Evolutionary conservation across 2,329 filamentous ascomycete species (phyloP).

Genomic region (Thermomyces lanuginosus): DNA sequence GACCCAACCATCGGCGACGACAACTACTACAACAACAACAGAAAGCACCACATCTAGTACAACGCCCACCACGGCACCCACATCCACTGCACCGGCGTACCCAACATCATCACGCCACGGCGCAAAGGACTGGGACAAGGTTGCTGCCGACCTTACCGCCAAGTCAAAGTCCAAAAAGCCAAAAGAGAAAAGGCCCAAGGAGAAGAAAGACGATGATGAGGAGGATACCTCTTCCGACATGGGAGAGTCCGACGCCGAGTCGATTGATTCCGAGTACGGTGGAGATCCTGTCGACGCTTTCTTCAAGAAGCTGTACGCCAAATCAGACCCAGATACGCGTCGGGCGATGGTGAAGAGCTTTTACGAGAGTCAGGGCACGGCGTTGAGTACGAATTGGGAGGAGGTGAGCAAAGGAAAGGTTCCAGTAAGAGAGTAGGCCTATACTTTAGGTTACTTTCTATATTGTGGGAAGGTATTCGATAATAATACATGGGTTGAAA

Average conservation of each 20-base stretch:
- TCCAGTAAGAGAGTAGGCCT: constrained; percentile 21
- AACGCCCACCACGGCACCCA: constrained; percentile 8
- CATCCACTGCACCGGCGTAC: constrained; percentile 43
- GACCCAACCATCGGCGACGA: constrained; percentile 7
- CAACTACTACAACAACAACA: constrained; percentile 3
- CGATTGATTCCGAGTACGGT: constrained; percentile 28
- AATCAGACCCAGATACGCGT: constrained; percentile 59
- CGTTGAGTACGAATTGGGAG: constrained; percentile 79
- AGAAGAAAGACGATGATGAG: constrained; percentile 14
- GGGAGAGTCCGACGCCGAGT: constrained; percentile 38
- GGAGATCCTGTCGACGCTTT: constrained; percentile 58
- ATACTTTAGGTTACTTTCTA: not conserved
- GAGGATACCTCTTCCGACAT: too few relatives aligned
- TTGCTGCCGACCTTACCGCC: constrained; percentile 38
- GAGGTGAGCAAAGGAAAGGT: constrained; percentile 61
- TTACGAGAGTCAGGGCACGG: constrained; percentile 81
- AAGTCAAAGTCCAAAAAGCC: constrained; percentile 20
- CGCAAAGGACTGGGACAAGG: constrained; percentile 81
- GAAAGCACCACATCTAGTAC: constrained; percentile 4
- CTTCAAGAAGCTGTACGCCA: constrained; percentile 78
- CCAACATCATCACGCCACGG: constrained; percentile 74
- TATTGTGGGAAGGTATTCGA: constrained; percentile 1
- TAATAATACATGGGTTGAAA: not conserved
- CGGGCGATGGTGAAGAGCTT: constrained; percentile 98
- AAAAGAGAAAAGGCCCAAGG: constrained; percentile 12